Evolutionary conservation across 2,329 filamentous ascomycete species (phyloP).

Genomic region (Claviceps cyperi): DNA sequence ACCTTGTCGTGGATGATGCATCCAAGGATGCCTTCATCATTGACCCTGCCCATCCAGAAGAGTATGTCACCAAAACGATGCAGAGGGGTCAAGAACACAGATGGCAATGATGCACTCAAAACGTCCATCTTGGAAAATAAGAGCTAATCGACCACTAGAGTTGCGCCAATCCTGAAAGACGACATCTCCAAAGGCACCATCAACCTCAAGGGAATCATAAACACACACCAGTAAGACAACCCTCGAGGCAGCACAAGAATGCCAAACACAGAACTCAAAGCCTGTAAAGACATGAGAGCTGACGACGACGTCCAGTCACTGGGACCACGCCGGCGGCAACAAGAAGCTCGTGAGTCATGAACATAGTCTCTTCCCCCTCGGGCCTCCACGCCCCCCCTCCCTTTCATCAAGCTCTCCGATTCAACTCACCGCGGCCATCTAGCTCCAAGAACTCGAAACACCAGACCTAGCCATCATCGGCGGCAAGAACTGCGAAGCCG

Average conservation of each 20-base stretch:
- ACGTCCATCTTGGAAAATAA: neutral
- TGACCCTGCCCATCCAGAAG: constrained; percentile 64
- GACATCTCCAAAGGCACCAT: constrained; percentile 57
- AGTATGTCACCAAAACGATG: constrained; percentile 35
- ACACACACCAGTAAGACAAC: constrained; percentile 85
- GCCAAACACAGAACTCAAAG: neutral
- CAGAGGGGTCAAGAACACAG: neutral
- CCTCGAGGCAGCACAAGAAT: neutral
- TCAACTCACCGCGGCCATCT: neutral
- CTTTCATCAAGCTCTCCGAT: too few relatives aligned
- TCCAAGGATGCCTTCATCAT: constrained; percentile 66
- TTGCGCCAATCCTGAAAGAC: constrained; percentile 53
- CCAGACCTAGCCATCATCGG: constrained; percentile 65
- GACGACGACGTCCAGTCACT: constrained; percentile 47
- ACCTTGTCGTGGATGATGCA: constrained; percentile 65
- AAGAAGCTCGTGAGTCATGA: constrained; percentile 42
- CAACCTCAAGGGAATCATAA: constrained; percentile 79
- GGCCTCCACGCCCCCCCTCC: too few relatives aligned
- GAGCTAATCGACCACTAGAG: constrained; percentile 22
- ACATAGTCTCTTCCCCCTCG: too few relatives aligned
- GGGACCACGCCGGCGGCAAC: constrained; percentile 91
- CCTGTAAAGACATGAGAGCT: neutral
- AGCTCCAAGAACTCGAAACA: constrained; percentile 33
- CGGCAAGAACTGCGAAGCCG: constrained; percentile 70
- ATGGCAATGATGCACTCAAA: neutral